Base-by-base conservation (phyloP, 306 rosid species). In the Canavalia ensiformis region DNA sequence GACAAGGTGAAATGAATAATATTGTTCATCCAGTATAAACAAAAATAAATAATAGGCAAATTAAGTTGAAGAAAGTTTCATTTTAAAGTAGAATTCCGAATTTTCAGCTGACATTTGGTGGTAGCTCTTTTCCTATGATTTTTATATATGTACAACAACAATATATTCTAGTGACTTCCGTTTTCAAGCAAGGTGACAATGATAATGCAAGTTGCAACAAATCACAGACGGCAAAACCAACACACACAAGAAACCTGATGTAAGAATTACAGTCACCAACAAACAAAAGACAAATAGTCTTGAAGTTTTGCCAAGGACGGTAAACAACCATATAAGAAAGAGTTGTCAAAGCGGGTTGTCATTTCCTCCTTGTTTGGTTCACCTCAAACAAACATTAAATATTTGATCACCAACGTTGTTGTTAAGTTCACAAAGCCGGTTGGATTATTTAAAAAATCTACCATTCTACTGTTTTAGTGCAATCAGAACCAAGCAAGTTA, bases 221-320 rank as follows among this genome's bases (percentile, higher is more conserved):
- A 70, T 52, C 46, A 57, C n/a, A 66, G 60, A 66, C 55, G 72
- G 78, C 54, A 68, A 69, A 80, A 59, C 45, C 63, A 79, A 56
- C 34, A 45, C 3, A 68, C 5, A 4, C 28, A 68, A 68, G 69
- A 69, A 79, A 78, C 49, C 44, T 41, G 65, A 8, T 30, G 75
- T 44, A 5, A 63, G 58, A 31, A 44, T 18, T 25, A 47, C 42
- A 10, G 0, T 28, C 73, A 1, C 44, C 58, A 74, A 81, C 71
- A 46, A 58, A 58, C 11, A 54, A 78, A 64, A 56, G 72, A 79
- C 87, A 73, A 72, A 52, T 74, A 45, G 58, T 74, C 47, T 73
- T 49, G 9, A 75, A 31, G 84, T 25, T 75, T 69, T 52, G 82
- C 42, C 35, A 54, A 76, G 82, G 86, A 76, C 56, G 86, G 78